Base-by-base conservation (phyloP, 2,329 filamentous ascomycete genomes). In the Acephala macrosclerotiorum region DNA sequence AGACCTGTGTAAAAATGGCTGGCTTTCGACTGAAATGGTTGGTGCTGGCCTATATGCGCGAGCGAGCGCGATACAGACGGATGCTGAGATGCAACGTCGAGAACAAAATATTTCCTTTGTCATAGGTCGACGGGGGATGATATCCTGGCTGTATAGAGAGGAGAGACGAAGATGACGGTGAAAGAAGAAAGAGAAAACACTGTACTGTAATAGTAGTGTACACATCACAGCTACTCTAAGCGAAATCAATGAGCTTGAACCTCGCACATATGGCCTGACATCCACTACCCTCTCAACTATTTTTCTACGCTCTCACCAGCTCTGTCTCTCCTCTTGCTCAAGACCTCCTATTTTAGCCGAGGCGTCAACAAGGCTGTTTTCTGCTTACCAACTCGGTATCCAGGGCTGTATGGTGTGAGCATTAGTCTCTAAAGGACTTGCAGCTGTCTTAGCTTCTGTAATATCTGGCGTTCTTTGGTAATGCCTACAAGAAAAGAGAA, bases 141-240 rank as follows among this genome's bases (percentile, higher is more conserved):
- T 29, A 33, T 4, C 14, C 22, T 56, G 6, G 26, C 12, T 16
- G 11, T 4, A 38, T 22, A 22, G 25, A 45, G 16, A 20, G 29
- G 18, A 20, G 38, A 57, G 35, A 11, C 14, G 26, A 47, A 20
- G n/a, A 33, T 40, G 26, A 51, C 16, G 20, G 51, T 45, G 45
- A 33, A 40, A 25, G 35, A 26, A 29, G 18, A 42, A 36, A 12
- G 29, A n/a, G n/a, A n/a, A n/a, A n/a, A 20, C 58, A 60, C 49
- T 61, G 58, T 65, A 65, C 20, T 57, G 58, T 64, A 64, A 60
- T 64, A 51, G 35, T 64, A 60, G 42, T 58, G 53, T 63, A 58
- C 45, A 2, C 56, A 9, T 56, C 51, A 35, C 33, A 36, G n/a
- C 8, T 11, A 59, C 8, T 47, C n/a, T 7, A 36, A 60, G 36